These are phyloP conservation scores for Solanum dulcamara DNA, from an alignment of 257 asterid genomes.

Conservation along the genomic window DNA sequence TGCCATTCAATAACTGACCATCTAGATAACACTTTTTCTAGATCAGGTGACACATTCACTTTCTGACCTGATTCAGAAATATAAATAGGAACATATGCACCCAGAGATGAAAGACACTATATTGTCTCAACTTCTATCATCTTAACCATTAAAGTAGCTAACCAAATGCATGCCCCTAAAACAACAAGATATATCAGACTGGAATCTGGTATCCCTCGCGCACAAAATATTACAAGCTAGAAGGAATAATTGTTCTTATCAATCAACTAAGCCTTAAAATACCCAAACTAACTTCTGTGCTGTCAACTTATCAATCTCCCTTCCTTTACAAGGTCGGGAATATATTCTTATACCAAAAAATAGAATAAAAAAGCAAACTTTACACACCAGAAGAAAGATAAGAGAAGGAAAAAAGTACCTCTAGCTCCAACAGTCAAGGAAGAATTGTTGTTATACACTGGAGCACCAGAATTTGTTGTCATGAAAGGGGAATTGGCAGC, in stretches of 20 bases:
- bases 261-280: neutral
- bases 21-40: neutral
- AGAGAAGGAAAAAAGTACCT: slow-evolving; percentile 22
- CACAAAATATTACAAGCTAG: neutral
- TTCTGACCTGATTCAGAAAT: neutral
- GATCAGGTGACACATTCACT: neutral
- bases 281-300: neutral
- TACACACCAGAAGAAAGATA: neutral
- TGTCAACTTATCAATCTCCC: neutral
- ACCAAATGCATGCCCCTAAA: neutral
- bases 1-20: neutral
- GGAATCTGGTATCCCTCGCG: neutral
- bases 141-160: neutral
- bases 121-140: neutral
- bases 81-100: neutral
- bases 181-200: neutral
- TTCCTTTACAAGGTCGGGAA: neutral
- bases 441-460: slow-evolving; percentile 81
- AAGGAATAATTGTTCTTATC: neutral
- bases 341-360: neutral
- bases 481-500: slow-evolving; percentile 62
- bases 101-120: neutral
- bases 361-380: neutral
- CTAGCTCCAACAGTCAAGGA: slow-evolving; percentile 77
- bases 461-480: slow-evolving; percentile 86